Evolutionary conservation across 768 basidiomycete genomes (phyloP), one percentile per base, ranked within the genome.

Genomic region (Tylopilus plumbeoviolaceoides): DNA sequence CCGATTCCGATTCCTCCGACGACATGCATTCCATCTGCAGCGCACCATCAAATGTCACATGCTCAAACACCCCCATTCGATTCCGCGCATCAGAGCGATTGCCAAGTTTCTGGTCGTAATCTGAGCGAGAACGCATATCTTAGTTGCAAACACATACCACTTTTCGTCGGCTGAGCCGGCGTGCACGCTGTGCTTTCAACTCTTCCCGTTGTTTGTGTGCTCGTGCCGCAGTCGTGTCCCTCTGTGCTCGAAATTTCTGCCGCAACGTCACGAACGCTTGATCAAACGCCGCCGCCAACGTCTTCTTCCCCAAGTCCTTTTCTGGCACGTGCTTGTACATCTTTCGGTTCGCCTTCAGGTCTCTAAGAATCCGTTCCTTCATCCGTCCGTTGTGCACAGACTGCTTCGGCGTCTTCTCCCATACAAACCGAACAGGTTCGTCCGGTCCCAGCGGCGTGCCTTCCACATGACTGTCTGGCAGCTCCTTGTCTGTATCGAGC

Each of bases 1-100:
- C 85, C 45, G 68, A 70, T 56, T 82, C 81, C 14, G 87, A 89
- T 64, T 90, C 88, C 58, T 90, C 88, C 28, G 83, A 85, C 25
- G 88, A 90, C 83, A 89, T 87, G 67, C 87, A 89, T 44, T 89
- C 88, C 18, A 81, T 55, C 55, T 85, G 82, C 51, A 90, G 67
- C 14, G 88, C 87, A 14, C 81, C 80, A 60, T 89, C 85, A 61
- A 89, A 89, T 14, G 72, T 75, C 23, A 80, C 72, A 65, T 88
- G 82, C 50, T 81, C 77, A 54, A 87, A 84, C 0, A 62, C 70
- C 23, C 68, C 69, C 23, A 81, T 66, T 49, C 76, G 80, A 58
- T 80, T 71, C 21, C 88, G 77, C 25, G 80, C 74, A 25, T 81
- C 82, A 9, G 78, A 75, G 20, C 88, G 86, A 66, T 79, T 81